Evolutionary conservation across 352 stramenopile species (phyloP), one percentile per base, ranked within the genome.

Genomic region (Phytophthora sp.): DNA sequence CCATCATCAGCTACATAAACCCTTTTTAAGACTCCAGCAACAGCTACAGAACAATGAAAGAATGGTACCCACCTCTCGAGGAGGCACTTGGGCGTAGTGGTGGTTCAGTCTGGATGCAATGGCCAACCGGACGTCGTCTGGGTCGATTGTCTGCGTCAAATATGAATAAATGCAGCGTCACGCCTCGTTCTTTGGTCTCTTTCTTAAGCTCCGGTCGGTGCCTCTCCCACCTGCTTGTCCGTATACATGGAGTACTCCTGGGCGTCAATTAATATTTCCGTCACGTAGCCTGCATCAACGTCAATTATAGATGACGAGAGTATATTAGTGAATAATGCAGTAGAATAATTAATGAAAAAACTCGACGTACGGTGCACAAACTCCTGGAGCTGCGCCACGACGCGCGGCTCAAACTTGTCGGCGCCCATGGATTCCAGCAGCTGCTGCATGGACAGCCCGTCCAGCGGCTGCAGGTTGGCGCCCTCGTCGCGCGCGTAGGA

Each of bases 201-300:
- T n/a, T n/a, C 1, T 36, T 52, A 20, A 31, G 24, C n/a, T 31
- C 23, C n/a, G 9, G 4, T 26, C 15, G 41, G 7, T 60, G 26
- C 9, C 24, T 29, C 18, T 11, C 46, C 11, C 23, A 91, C 84
- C 71, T 79, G 66, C 55, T 94, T 94, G 65, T 85, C 72, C 15
- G 88, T 82, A 50, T 88, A 95, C 70, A 77, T 76, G 46, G 88
- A 86, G 53, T 93, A 95, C 62, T 94, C 86, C 55, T 95, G 88
- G 16, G 88, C 88, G 57, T 95, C 88, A 18, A 91, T 66, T n/a
- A 95, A 73, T 38, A 95, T 81, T 31, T 95, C 84, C 5, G 82
- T 90, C 63, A 89, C 81, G 66, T 93, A 94, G 0, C 87, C 87
- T 95, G 60, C 13, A 21, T 8, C 27, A n/a, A 60, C 12, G 31